These are phyloP conservation scores for Solanum ossicruentum DNA, from an alignment of 257 asterid genomes.

Conservation along the genomic window DNA sequence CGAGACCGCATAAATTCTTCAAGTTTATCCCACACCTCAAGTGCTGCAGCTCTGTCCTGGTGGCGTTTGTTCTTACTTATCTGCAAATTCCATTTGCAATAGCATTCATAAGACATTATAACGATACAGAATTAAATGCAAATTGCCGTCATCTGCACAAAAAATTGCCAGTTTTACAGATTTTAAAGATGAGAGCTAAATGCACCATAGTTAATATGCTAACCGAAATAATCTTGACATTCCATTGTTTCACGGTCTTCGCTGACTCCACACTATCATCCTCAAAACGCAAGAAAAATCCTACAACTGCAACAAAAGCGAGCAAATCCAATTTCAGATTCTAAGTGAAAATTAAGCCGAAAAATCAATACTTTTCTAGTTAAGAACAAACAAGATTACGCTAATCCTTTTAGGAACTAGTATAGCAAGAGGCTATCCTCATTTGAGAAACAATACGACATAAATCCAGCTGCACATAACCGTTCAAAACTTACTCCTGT, in stretches of 20 bases:
- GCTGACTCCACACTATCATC: conserved; percentile 99
- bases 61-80: conserved; percentile 93
- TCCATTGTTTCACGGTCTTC: conserved; percentile 88
- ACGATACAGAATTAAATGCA: background rate
- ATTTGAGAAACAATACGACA: background rate
- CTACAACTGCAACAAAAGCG: conserved; percentile 52
- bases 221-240: conserved; percentile 95
- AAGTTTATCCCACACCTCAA: conserved; percentile 98
- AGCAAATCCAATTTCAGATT: background rate
- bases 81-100: conserved; percentile 25
- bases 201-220: conserved; percentile 11
- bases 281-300: conserved; percentile 94
- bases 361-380: background rate
- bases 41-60: conserved; percentile 98
- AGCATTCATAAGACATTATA: background rate
- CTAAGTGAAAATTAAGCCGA: background rate
- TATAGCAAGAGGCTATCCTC: background rate
- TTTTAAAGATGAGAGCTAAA: background rate
- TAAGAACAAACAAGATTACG: background rate
- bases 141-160: background rate
- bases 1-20: conserved; percentile 99
- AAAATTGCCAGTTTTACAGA: background rate
- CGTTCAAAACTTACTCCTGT: conserved; percentile 52
- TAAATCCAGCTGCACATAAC: background rate
- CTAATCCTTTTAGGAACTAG: background rate